Base-by-base conservation (phyloP, 176 grass and related monocot species). In the Chrysopogon serrulatus region DNA sequence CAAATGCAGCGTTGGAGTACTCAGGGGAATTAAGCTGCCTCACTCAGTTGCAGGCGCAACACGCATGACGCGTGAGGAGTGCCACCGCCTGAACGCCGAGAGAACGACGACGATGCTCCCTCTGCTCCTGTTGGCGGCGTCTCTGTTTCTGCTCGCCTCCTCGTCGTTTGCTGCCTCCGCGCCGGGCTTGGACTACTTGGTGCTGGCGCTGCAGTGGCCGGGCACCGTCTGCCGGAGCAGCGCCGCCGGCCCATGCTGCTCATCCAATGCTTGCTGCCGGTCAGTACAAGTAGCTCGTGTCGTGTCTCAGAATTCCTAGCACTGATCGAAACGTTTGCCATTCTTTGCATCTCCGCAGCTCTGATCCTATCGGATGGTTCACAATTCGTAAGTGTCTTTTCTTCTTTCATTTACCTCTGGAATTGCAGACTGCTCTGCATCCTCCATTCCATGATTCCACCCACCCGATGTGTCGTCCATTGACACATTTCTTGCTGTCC, bases 211-310 rank as follows among this genome's bases (percentile, higher is more conserved):
- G 82, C 90, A 90, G 82, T 94, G 90, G 95, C 92, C 95, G 3
- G 95, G 95, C 88, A 91, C 90, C 65, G 82, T 94, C 54, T 97
- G 95, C 80, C 76, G 48, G 48, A 53, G 6, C 18, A 21, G 65
- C 8, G 19, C 56, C 33, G 92, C 93, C 77, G 88, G 61, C 89
- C 76, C 87, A 43, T 95, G 93, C 83, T 98, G 96, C 91, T 78
- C 77, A 48, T 77, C 87, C 84, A 98, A 96, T 77, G 96, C 85
- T 57, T 95, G 96, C 82, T 98, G 96, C 96, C 51, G 96, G 89
- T 80, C 51, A 40, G 51, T 59, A 13, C 2, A 1, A 69, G 21
- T 70, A 24, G 4, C 37, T 53, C 5, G 26, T 14, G 4, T 53
- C 5, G 26, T 14, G 4, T 8, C 7, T 41, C 21, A 39, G n/a